Base-by-base conservation (phyloP, 768 basidiomycete species). In the Macrolepiota dolichaula region DNA sequence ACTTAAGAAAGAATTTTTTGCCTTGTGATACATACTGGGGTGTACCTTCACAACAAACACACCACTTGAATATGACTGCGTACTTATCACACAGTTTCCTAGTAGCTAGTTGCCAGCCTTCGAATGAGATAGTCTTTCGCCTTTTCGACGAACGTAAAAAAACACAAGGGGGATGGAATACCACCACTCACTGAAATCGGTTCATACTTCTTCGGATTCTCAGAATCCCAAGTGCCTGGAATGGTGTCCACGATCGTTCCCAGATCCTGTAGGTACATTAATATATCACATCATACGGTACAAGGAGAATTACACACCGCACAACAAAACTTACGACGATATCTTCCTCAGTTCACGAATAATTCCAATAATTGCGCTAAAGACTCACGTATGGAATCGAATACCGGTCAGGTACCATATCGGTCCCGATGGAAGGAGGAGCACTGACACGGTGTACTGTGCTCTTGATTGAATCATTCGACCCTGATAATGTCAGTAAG, bases 321-420 rank as follows among this genome's bases (percentile, higher is more conserved):
- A 22, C 66, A 68, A 52, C 72, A 78, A 67, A 74, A 73, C 73
- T 73, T 44, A 13, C 13, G 15, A 6, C 15, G 13, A 37, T n/a
- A n/a, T 46, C 2, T 1, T 22, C n/a, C n/a, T 53, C 22, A 56
- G 46, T 55, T 17, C 40, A 13, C 50, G 13, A 50, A 46, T 13
- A 15, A 51, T 4, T 2, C 47, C 29, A 24, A 15, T 36, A 2
- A n/a, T 25, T 35, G 22, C 19, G 24, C 37, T 22, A 47, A 42
- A 6, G n/a, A 69, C 81, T 62, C 62, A 83, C 82, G 66, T 85
- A 87, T 36, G 86, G 85, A 62, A 87, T 86, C 0, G 85, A 86
- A 65, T 84, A 86, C 27, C 86, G 73, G 36, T 79, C 78, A 1
- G 80, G 82, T 1, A 80, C 75, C 71, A 79, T 77, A 11, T 68